Conservation (phyloP, 352 stramenopile genomes). For the Pythium aristosporum region DNA sequence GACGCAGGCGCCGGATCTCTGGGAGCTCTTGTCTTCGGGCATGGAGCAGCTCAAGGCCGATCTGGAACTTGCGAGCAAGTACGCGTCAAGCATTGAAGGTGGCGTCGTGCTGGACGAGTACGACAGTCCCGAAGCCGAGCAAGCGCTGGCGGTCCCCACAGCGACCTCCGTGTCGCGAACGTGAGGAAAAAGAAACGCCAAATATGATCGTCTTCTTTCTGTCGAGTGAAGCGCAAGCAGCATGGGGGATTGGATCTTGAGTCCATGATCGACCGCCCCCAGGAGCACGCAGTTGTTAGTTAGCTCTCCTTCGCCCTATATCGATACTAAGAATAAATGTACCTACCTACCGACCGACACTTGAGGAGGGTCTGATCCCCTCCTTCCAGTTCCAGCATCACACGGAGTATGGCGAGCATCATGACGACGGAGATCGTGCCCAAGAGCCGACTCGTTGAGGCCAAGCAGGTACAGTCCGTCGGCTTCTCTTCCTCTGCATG, state of each 20-base stretch:
- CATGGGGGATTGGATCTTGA: not conserved
- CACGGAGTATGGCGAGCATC: not conserved
- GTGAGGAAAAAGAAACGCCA: not conserved
- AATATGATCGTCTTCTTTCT: not conserved
- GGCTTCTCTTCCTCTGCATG: not conserved
- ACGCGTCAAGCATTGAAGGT: constrained; percentile 77
- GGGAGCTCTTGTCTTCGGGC: constrained; percentile 81
- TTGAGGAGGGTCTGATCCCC: not conserved
- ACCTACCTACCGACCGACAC: not conserved
- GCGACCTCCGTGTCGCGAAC: constrained; percentile 29
- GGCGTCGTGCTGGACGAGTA: constrained; percentile 36
- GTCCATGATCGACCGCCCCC: not conserved
- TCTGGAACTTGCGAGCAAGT: constrained; percentile 84
- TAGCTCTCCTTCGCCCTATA: not conserved
- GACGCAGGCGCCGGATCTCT: constrained; percentile 69
- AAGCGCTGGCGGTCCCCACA: constrained; percentile 46
- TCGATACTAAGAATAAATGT: constrained; percentile 23
- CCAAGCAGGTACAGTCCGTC: constrained; percentile 54
- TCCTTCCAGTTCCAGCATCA: not conserved
- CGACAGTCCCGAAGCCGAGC: constrained; percentile 41
- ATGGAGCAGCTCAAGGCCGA: constrained; percentile 90
- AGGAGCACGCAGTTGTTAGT: constrained; percentile 1
- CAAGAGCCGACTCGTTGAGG: constrained; percentile 76
- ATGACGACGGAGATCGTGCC: constrained; percentile 30
- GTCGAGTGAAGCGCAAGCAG: not conserved